phyloP scores from a whole-genome alignment of 2,329 filamentous ascomycete genomes.

The Apiospora pterosperma region DNA sequence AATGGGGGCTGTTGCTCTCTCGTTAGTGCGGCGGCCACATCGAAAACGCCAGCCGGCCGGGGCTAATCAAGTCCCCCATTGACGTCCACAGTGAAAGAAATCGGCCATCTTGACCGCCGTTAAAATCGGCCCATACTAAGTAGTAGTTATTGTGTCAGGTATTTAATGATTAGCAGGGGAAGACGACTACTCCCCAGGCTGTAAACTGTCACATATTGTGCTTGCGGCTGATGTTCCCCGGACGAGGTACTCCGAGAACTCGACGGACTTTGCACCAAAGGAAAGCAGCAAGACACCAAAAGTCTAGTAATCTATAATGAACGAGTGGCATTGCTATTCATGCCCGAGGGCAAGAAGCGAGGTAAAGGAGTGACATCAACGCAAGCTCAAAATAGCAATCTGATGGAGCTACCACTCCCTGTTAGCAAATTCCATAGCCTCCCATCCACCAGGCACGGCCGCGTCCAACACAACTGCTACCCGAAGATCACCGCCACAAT shows the following conservation, averaged over 20 bases:
- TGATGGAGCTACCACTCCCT: neutral
- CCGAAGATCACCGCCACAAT: neutral
- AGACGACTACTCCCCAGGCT: neutral
- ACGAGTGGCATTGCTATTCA: neutral
- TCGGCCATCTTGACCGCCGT: neutral
- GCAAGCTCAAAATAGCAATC: conserved; percentile 2
- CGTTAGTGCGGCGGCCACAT: neutral
- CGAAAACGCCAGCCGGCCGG: neutral
- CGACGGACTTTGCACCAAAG: neutral
- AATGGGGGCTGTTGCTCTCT: neutral
- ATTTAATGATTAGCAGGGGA: neutral
- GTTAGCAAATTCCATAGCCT: neutral
- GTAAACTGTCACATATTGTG: neutral
- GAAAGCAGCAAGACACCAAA: neutral
- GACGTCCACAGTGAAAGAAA: neutral
- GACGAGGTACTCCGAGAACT: neutral
- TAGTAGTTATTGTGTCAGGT: too few relatives aligned
- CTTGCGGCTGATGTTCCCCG: neutral
- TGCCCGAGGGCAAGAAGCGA: neutral
- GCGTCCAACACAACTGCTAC: neutral
- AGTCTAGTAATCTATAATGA: neutral
- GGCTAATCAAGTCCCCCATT: neutral
- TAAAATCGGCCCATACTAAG: neutral
- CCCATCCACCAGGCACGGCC: neutral
- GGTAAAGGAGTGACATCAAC: neutral